Evolutionary conservation across 2,329 filamentous ascomycete genomes (phyloP).

Genomic region (Talaromyces albobiverticillius): DNA sequence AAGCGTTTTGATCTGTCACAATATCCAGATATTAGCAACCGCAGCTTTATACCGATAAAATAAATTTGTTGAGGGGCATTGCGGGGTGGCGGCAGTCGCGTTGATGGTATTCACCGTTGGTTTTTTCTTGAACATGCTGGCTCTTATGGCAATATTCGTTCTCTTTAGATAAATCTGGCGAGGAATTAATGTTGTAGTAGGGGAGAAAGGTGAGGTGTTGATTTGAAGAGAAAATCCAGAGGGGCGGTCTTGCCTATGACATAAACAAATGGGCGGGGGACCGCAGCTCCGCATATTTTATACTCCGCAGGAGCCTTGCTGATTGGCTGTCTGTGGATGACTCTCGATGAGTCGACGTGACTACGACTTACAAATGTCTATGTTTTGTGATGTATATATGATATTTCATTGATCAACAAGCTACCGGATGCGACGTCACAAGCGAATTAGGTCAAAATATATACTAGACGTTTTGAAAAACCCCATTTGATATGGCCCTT

Average conservation of each 20-base stretch:
- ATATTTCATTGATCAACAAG: no score
- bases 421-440: no score
- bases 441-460: no score
- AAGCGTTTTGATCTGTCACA: constrained; percentile 61
- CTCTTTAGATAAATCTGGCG: not conserved
- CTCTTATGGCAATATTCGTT: not conserved
- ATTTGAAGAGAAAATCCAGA: not conserved
- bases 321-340: constrained; percentile 9
- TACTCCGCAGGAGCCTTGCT: not conserved
- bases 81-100: not conserved
- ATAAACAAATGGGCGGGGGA: constrained; percentile 7
- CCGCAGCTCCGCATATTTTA: not conserved
- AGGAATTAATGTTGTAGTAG: not conserved
- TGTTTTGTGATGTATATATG: no score
- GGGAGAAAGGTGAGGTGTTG: not conserved
- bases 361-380: not conserved
- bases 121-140: constrained; percentile 56
- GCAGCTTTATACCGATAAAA: not conserved
- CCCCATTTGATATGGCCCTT: no score
- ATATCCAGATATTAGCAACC: constrained; percentile 15
- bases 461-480: no score
- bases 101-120: constrained; percentile 39
- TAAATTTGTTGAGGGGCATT: not conserved
- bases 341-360: constrained; percentile 9
- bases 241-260: not conserved